phyloP scores from a whole-genome alignment of 768 basidiomycete genomes.

The Scleroderma citrinum region DNA sequence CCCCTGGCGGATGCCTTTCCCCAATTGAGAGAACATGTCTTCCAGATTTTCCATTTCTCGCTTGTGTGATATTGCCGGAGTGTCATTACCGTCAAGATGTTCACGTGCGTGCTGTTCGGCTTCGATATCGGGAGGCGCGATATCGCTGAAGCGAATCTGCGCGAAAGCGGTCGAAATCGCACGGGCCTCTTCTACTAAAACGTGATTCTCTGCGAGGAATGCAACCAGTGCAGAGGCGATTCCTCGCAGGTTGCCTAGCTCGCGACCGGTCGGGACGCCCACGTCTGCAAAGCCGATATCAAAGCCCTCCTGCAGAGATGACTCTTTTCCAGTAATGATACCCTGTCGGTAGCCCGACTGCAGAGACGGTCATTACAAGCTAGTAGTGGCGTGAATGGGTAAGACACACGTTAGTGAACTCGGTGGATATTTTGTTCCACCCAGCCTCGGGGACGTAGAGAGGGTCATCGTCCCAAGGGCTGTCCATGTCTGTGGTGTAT shows the following conservation, averaged over 20 bases:
- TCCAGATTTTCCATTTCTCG: constrained; percentile 49
- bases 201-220: constrained; percentile 35
- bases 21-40: constrained; percentile 45
- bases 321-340: constrained; percentile 87
- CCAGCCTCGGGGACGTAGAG: constrained; percentile 40
- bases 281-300: constrained; percentile 73
- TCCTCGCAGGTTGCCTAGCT: constrained; percentile 76
- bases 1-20: constrained; percentile 11
- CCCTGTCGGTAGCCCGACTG: constrained; percentile 97
- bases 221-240: constrained; percentile 55
- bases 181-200: constrained; percentile 38
- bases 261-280: constrained; percentile 70
- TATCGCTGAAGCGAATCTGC: constrained; percentile 58
- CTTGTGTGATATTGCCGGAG: constrained; percentile 36
- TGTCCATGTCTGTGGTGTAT: constrained; percentile 25
- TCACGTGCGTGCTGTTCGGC: constrained; percentile 72
- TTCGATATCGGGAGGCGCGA: constrained; percentile 71
- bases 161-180: constrained; percentile 53
- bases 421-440: constrained; percentile 57
- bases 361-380: not conserved
- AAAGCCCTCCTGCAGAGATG: constrained; percentile 83
- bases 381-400: not conserved
- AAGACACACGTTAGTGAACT: constrained; percentile 58
- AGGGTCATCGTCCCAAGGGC: constrained; percentile 50
- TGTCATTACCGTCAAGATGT: constrained; percentile 38